Conservation (phyloP, 805 yeast species). For the Wickerhamomyces bovis region DNA sequence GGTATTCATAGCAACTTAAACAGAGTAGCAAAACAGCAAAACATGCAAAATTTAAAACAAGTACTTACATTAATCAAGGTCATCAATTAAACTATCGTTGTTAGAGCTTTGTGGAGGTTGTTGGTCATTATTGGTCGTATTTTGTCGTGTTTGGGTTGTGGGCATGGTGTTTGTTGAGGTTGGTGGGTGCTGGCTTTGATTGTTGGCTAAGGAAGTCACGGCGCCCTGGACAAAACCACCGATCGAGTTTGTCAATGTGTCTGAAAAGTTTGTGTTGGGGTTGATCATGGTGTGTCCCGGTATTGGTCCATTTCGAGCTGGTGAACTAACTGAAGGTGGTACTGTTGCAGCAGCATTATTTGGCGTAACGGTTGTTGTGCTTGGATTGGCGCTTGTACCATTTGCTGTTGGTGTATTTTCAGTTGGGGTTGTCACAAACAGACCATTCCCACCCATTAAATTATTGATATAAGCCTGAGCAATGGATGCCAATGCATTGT, state of each 20-base stretch:
- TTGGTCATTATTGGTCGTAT: constrained; percentile 2
- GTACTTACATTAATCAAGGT: neutral
- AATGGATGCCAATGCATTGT: neutral
- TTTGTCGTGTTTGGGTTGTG: neutral
- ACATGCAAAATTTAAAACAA: neutral
- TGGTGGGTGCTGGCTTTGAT: neutral
- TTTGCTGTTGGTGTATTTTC: neutral
- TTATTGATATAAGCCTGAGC: neutral
- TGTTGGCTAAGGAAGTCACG: neutral
- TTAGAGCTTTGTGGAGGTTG: neutral
- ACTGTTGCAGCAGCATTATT: neutral
- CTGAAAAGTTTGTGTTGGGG: neutral
- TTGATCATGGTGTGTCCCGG: neutral
- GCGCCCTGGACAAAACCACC: neutral
- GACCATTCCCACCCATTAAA: neutral
- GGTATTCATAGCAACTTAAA: neutral
- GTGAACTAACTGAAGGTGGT: neutral
- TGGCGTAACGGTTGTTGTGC: neutral
- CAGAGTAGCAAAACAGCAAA: neutral
- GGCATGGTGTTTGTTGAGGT: neutral
- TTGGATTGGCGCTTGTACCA: neutral
- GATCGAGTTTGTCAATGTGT: neutral
- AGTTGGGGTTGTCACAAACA: neutral
- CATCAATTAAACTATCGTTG: neutral
- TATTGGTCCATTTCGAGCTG: neutral